Conservation (phyloP, 2,329 filamentous ascomycete genomes). For the Cladorrhinum sp. region DNA sequence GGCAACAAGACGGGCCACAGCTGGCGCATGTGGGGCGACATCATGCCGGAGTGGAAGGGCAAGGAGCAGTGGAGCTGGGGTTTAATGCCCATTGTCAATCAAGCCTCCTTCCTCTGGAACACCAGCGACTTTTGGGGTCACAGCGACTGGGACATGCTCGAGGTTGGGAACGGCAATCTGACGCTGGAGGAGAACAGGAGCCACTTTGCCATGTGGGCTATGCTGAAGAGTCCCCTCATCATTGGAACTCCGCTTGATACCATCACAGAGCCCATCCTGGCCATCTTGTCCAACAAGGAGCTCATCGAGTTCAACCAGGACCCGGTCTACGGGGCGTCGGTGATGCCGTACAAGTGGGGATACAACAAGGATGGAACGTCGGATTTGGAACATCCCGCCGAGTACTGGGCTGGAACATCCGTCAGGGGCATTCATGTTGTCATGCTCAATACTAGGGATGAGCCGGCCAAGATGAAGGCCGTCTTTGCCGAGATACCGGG, state of each 20-base stretch:
- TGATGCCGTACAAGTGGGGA: constrained; percentile 45
- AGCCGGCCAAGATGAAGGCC: no score
- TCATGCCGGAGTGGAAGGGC: constrained; percentile 31
- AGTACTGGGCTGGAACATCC: constrained; percentile 47
- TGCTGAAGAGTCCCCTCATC: constrained; percentile 49
- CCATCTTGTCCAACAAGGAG: constrained; percentile 43
- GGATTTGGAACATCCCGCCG: constrained; percentile 46
- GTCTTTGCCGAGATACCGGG: constrained; percentile 49
- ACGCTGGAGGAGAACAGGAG: constrained; percentile 44
- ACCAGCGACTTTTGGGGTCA: constrained; percentile 47
- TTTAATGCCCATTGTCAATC: constrained; percentile 43
- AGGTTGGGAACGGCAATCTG: constrained; percentile 49
- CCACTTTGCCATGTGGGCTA: constrained; percentile 52
- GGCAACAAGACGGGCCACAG: constrained; percentile 42
- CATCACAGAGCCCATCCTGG: constrained; percentile 31
- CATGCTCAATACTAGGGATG: constrained; percentile 43
- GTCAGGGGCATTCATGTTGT: constrained; percentile 44
- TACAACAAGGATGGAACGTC: constrained; percentile 51
- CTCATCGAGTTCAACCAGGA: constrained; percentile 47
- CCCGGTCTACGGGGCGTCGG: constrained; percentile 38
- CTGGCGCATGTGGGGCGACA: constrained; percentile 37
- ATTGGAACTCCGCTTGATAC: constrained; percentile 44
- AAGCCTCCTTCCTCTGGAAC: constrained; percentile 46
- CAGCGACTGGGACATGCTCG: constrained; percentile 50
- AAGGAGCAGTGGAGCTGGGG: constrained; percentile 27